A percentile compares a stretch with the other conserved stretches of the same genome.
Evolutionary conservation across 1,284 basidiomycete species (phyloP).

Genomic region (Xanthoconium separans): DNA sequence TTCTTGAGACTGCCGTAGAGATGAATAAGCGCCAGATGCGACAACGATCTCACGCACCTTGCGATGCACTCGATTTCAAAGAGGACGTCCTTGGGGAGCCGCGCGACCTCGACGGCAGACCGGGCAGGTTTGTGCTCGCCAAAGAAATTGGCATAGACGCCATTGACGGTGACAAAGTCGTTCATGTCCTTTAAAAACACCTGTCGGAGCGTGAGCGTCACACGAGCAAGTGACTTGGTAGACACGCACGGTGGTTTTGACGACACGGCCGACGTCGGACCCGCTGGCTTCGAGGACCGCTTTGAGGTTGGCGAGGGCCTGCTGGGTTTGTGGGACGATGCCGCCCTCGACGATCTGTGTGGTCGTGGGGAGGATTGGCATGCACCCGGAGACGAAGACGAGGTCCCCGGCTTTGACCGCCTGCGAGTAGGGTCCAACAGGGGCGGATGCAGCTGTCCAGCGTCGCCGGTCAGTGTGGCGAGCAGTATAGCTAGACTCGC

Average conservation of each 20-base stretch:
- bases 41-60: conserved; percentile 40
- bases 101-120: conserved; percentile 80
- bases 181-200: conserved; percentile 94
- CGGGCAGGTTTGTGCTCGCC: conserved; percentile 92
- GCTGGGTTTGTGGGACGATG: conserved; percentile 81
- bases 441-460: conserved; percentile 72
- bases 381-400: conserved; percentile 89
- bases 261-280: conserved; percentile 72
- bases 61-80: conserved; percentile 94
- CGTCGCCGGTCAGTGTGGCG: too few species aligned
- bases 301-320: conserved; percentile 85
- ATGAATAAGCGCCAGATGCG: not conserved
- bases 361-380: conserved; percentile 79
- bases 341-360: conserved; percentile 78
- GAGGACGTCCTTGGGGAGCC: conserved; percentile 76
- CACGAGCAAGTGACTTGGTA: not conserved
- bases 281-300: conserved; percentile 84
- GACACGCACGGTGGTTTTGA: conserved; percentile 77
- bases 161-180: conserved; percentile 86
- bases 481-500: conserved; percentile 1
- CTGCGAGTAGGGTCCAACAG: conserved; percentile 91
- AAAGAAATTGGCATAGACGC: conserved; percentile 76
- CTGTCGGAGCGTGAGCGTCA: conserved; percentile 35
- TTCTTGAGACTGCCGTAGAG: conserved; percentile 20
- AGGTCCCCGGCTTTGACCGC: conserved; percentile 84